Percentiles rank a stretch among this genome's conserved stretches.
Conservation (phyloP, 225 moss, liverwort and hornwort genomes). For the Ulota crispa region DNA sequence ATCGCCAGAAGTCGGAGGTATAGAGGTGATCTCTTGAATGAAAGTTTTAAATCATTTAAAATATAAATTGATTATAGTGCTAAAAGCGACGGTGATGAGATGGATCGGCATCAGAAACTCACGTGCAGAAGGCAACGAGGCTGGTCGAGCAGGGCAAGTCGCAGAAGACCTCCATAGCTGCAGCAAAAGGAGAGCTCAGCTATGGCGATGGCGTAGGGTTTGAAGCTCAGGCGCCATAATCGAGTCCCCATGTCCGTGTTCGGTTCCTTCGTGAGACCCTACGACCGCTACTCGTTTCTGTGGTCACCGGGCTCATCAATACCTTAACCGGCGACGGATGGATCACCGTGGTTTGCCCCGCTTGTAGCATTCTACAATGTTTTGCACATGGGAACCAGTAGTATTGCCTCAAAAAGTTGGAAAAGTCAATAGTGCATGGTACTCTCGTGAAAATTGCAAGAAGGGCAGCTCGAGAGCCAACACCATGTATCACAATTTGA, state of each 20-base stretch:
- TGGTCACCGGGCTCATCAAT: too few relatives aligned
- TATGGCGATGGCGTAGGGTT: slow-evolving; percentile 13
- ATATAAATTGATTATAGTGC: too few relatives aligned
- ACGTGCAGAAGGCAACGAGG: slow-evolving; percentile 52
- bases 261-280: neutral
- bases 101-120: neutral
- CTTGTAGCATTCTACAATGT: too few relatives aligned
- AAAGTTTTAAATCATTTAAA: neutral
- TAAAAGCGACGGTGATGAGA: neutral
- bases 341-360: too few relatives aligned
- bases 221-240: neutral
- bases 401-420: too few relatives aligned
- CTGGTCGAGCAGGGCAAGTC: slow-evolving; percentile 43
- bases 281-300: neutral
- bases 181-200: neutral
- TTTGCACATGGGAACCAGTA: too few relatives aligned
- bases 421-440: too few relatives aligned
- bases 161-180: slow-evolving; percentile 47
- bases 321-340: too few relatives aligned
- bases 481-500: too few relatives aligned
- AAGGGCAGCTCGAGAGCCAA: too few relatives aligned
- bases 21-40: neutral
- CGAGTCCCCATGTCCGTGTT: neutral
- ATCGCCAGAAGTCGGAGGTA: neutral
- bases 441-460: too few relatives aligned